Percentiles rank a stretch among this genome's conserved stretches.
Evolutionary conservation across 768 basidiomycete genomes (phyloP).

Genomic region (Hygrocybe punicea): DNA sequence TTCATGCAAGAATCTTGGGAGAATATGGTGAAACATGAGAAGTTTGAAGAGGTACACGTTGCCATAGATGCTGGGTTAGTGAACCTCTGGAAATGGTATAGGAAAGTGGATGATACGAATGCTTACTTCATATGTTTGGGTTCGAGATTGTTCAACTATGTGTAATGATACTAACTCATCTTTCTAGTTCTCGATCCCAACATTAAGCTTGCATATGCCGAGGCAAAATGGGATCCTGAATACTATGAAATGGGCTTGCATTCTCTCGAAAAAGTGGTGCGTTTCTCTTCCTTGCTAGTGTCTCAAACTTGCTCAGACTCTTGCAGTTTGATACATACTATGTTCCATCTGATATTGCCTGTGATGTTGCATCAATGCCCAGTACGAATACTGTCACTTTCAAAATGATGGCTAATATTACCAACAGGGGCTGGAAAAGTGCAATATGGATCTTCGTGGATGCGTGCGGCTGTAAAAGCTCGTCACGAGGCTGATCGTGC

Average conservation of each 20-base stretch:
- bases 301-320: neutral
- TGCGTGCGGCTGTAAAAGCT: conserved; percentile 12
- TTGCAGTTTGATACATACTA: conserved; percentile 3
- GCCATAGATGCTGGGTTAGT: conserved; percentile 8
- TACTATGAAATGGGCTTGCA: neutral
- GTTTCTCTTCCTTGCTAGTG: neutral
- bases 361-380: neutral
- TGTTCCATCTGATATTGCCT: neutral
- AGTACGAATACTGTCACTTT: neutral
- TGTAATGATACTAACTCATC: neutral
- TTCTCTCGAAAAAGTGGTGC: neutral
- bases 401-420: neutral
- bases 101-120: conserved; percentile 9
- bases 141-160: neutral
- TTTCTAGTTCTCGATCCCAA: conserved; percentile 11
- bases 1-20: conserved; percentile 16
- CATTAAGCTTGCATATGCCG: conserved; percentile 13
- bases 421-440: neutral
- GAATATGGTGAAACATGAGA: conserved; percentile 9
- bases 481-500: neutral
- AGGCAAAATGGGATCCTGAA: conserved; percentile 10
- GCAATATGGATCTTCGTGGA: conserved; percentile 11
- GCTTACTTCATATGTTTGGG: conserved; percentile 14
- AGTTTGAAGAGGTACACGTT: conserved; percentile 6
- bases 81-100: conserved; percentile 6